These are phyloP conservation scores for Penicillium sp. DNA, from an alignment of 2,329 filamentous ascomycete genomes.

Conservation along the genomic window DNA sequence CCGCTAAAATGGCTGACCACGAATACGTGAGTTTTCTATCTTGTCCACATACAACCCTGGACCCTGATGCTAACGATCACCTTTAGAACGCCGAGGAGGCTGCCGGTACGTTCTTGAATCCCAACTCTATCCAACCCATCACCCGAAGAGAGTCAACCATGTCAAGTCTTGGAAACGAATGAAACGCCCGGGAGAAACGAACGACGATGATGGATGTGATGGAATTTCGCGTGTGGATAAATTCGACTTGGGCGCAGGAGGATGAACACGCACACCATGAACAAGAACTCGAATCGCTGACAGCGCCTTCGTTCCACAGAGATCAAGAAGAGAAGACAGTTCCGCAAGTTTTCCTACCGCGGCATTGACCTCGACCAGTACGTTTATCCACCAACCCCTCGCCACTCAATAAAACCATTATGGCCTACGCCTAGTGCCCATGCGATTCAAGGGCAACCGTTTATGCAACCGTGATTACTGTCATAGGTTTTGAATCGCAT, in stretches of 20 bases:
- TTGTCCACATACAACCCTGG: neutral
- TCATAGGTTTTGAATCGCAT: slow-evolving; percentile 1
- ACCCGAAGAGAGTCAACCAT: slow-evolving; percentile 8
- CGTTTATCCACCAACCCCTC: slow-evolving; percentile 42
- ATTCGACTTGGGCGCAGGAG: slow-evolving; percentile 20
- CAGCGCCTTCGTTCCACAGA: slow-evolving; percentile 54
- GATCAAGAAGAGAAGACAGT: slow-evolving; percentile 99
- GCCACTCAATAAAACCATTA: slow-evolving; percentile 5
- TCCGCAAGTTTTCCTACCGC: slow-evolving; percentile 99
- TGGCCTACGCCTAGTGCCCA: slow-evolving; percentile 7
- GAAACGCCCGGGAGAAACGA: slow-evolving; percentile 2
- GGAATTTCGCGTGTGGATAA: slow-evolving; percentile 8
- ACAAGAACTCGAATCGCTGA: slow-evolving; percentile 29
- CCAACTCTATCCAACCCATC: slow-evolving; percentile 19
- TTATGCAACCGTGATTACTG: neutral
- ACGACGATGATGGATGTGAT: slow-evolving; percentile 1
- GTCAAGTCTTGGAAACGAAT: slow-evolving; percentile 6
- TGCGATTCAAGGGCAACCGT: slow-evolving; percentile 6
- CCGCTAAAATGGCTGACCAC: slow-evolving; percentile 78
- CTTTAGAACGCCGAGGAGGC: slow-evolving; percentile 90
- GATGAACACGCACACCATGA: slow-evolving; percentile 12
- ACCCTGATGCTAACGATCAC: slow-evolving; percentile 37
- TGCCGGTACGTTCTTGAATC: slow-evolving; percentile 60
- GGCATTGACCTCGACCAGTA: slow-evolving; percentile 99
- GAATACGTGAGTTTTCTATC: slow-evolving; percentile 70